Conservation (phyloP, 305 asterid species). For the Fraxinus xanthoxyloides region DNA sequence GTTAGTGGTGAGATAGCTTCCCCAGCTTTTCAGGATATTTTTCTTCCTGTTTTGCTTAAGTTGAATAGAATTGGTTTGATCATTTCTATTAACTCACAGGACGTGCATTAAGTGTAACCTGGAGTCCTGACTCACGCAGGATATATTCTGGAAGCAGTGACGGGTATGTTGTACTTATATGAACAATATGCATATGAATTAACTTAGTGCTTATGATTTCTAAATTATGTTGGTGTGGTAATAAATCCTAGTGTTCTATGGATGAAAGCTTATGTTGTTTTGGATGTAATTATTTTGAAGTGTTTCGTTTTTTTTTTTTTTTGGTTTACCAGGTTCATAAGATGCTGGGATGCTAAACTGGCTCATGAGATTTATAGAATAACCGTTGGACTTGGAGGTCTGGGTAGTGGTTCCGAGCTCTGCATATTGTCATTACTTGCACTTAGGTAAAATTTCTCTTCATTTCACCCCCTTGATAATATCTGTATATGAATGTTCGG, state of each 20-base stretch:
- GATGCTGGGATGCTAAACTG: slow-evolving; percentile 86
- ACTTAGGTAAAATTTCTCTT: slow-evolving; percentile 49
- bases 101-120: slow-evolving; percentile 69
- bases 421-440: slow-evolving; percentile 95
- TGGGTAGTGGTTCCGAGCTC: slow-evolving; percentile 65
- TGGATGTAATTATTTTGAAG: neutral
- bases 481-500: neutral
- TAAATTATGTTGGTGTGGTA: slow-evolving; percentile 1
- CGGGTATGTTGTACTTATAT: slow-evolving; percentile 51
- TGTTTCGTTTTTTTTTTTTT: slow-evolving; percentile 16
- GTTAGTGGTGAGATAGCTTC: slow-evolving; percentile 81
- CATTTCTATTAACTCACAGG: slow-evolving; percentile 40
- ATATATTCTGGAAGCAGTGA: slow-evolving; percentile 91
- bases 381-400: slow-evolving; percentile 79
- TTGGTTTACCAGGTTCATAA: slow-evolving; percentile 56
- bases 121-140: slow-evolving; percentile 79
- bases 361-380: slow-evolving; percentile 77
- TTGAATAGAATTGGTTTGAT: slow-evolving; percentile 5
- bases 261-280: neutral
- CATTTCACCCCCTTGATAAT: neutral
- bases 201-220: neutral
- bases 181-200: neutral
- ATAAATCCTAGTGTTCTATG: neutral
- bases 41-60: neutral
- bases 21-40: slow-evolving; percentile 17